phyloP scores from a whole-genome alignment of 2,329 filamentous ascomycete species.

The Sporothrix brasiliensis region DNA sequence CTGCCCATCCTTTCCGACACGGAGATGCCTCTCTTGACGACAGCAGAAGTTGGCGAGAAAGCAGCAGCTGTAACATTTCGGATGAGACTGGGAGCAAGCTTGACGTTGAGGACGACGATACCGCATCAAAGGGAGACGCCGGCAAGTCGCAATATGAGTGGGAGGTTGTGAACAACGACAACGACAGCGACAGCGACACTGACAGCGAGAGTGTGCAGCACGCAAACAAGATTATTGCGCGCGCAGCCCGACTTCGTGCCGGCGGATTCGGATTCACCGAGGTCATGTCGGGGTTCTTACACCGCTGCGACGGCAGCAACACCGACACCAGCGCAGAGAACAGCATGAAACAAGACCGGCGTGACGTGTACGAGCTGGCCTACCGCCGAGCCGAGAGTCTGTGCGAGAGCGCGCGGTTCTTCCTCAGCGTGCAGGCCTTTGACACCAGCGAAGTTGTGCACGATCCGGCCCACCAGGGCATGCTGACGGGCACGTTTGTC shows the following conservation, averaged over 20 bases:
- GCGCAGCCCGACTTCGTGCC: constrained; percentile 50
- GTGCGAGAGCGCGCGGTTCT: constrained; percentile 60
- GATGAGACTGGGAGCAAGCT: not conserved
- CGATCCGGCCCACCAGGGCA: constrained; percentile 54
- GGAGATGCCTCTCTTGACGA: constrained; percentile 31
- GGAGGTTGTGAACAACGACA: constrained; percentile 43
- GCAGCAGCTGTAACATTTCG: not conserved
- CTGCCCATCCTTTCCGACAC: constrained; percentile 43
- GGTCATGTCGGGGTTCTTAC: constrained; percentile 65
- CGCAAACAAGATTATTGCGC: constrained; percentile 46
- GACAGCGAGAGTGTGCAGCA: constrained; percentile 41
- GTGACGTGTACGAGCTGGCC: constrained; percentile 57
- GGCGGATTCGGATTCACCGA: constrained; percentile 64
- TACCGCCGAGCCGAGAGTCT: constrained; percentile 56
- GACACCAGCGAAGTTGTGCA: constrained; percentile 54
- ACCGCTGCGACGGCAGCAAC: constrained; percentile 43
- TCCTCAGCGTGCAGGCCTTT: constrained; percentile 60
- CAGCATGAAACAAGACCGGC: constrained; percentile 49
- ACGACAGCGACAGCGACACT: not conserved
- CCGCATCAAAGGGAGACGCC: not conserved
- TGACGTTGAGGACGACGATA: not conserved
- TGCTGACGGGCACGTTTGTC: constrained; percentile 62
- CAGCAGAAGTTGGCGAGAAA: constrained; percentile 26
- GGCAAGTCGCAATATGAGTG: constrained; percentile 31
- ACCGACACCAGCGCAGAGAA: constrained; percentile 20